Evolutionary conservation across 1,284 basidiomycete genomes (phyloP).

Genomic region (Irpex lacteus): DNA sequence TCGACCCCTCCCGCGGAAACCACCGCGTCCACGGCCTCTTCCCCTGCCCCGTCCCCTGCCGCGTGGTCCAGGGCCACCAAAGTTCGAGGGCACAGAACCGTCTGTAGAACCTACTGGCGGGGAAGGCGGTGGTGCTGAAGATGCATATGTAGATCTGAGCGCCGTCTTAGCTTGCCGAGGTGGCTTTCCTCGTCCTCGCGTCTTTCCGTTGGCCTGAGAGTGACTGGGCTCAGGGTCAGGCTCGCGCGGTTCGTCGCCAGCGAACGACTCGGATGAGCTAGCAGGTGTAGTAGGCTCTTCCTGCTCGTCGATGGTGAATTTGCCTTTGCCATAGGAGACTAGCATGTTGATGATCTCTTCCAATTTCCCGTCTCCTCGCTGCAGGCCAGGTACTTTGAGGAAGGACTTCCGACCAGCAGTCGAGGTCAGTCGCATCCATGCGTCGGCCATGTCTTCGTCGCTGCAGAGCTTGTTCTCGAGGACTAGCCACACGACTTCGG

Average conservation of each 20-base stretch:
- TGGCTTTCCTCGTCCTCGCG: not conserved
- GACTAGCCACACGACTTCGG: constrained; percentile 59
- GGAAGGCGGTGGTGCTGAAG: not conserved
- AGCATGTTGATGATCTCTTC: constrained; percentile 55
- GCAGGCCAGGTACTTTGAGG: constrained; percentile 25
- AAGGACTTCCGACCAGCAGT: constrained; percentile 29
- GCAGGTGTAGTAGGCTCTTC: not conserved
- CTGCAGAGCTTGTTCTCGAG: constrained; percentile 54
- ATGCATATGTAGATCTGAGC: not conserved
- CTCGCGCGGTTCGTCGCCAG: not conserved
- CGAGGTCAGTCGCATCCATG: constrained; percentile 49
- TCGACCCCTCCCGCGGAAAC: constrained; percentile 8
- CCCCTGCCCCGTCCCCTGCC: constrained; percentile 16
- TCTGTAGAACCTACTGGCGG: too few species aligned
- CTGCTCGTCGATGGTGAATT: not conserved
- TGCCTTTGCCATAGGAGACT: constrained; percentile 48
- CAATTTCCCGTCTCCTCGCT: constrained; percentile 33
- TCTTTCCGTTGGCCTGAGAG: not conserved
- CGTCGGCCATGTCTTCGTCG: constrained; percentile 43
- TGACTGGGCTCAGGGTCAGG: not conserved
- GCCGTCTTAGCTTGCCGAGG: not conserved
- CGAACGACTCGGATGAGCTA: not conserved
- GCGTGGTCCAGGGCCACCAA: not conserved
- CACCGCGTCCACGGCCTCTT: constrained; percentile 12
- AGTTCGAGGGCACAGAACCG: not conserved